Conservation (phyloP, 177 flowering plant species). For the Tripterygium wilfordii region DNA sequence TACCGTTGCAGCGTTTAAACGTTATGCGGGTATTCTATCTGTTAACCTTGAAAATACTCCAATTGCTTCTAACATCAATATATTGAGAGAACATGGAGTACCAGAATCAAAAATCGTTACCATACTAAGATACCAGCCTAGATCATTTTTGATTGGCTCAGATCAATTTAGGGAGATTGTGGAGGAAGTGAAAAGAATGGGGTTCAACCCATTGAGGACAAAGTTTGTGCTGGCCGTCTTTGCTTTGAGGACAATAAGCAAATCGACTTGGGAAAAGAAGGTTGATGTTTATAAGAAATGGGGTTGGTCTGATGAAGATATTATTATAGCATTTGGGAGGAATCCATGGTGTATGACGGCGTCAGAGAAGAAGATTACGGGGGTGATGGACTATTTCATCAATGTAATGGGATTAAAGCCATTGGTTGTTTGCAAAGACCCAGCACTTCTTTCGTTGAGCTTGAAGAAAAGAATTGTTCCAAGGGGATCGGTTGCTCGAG, state of each 20-base stretch:
- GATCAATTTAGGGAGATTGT: constrained; percentile 8
- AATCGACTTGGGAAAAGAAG: constrained; percentile 17
- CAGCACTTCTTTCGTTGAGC: constrained; percentile 6
- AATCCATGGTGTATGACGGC: constrained; percentile 12
- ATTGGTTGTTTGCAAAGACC: constrained; percentile 5
- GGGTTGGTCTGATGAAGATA: constrained; percentile 26
- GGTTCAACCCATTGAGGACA: constrained; percentile 7
- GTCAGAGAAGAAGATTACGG: constrained; percentile 19
- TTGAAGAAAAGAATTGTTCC: constrained; percentile 21
- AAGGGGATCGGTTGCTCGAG: constrained; percentile 8
- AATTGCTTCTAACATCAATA: constrained; percentile 13
- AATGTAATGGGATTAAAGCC: constrained; percentile 21
- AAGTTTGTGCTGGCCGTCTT: constrained; percentile 10
- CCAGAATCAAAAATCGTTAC: neutral
- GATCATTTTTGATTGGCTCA: neutral
- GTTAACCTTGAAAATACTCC: too few relatives aligned
- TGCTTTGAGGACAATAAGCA: neutral
- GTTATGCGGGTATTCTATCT: too few relatives aligned
- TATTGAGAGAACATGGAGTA: too few relatives aligned
- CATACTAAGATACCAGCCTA: neutral
- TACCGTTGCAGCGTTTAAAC: too few relatives aligned
- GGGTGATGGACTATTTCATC: constrained; percentile 18
- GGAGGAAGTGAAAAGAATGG: constrained; percentile 15
- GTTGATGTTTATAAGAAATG: constrained; percentile 14
- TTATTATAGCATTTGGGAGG: constrained; percentile 13